A percentile compares a stretch with the other conserved stretches of the same genome.
Evolutionary conservation across 1,284 basidiomycete genomes (phyloP).

Genomic region (Coriolopsis trogii): DNA sequence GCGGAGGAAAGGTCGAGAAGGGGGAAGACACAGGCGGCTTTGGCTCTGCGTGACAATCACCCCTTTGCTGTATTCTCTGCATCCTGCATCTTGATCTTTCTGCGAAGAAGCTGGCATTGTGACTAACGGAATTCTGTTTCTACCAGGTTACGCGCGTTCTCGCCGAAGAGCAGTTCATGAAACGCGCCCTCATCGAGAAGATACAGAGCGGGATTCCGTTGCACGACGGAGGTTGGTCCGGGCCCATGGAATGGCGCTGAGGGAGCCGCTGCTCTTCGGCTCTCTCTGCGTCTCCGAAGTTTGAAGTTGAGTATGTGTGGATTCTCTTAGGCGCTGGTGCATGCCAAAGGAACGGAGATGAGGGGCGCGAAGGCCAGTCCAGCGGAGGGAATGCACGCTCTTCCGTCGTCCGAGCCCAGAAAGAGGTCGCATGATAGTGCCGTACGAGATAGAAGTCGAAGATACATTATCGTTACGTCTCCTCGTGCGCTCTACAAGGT

Average conservation of each 20-base stretch:
- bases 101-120: not conserved
- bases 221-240: constrained; percentile 35
- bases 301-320: too few species aligned
- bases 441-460: not conserved
- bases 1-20: not conserved
- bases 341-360: too few species aligned
- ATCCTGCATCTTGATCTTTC: constrained; percentile 2
- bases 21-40: not conserved
- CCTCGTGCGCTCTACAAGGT: not conserved
- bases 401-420: too few species aligned
- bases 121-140: constrained; percentile 10
- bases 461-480: not conserved
- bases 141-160: constrained; percentile 84
- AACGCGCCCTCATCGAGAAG: constrained; percentile 88
- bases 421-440: too few species aligned
- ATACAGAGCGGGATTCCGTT: constrained; percentile 74
- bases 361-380: too few species aligned
- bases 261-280: not conserved
- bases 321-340: too few species aligned
- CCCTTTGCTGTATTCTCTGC: constrained; percentile 6
- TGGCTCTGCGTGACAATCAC: constrained; percentile 21
- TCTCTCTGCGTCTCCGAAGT: too few species aligned
- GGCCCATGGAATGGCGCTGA: constrained; percentile 26
- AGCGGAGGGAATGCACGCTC: too few species aligned
- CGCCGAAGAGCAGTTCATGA: constrained; percentile 94